These are phyloP conservation scores for Castanea crenata DNA, from an alignment of 306 rosid species.

Conservation along the genomic window DNA sequence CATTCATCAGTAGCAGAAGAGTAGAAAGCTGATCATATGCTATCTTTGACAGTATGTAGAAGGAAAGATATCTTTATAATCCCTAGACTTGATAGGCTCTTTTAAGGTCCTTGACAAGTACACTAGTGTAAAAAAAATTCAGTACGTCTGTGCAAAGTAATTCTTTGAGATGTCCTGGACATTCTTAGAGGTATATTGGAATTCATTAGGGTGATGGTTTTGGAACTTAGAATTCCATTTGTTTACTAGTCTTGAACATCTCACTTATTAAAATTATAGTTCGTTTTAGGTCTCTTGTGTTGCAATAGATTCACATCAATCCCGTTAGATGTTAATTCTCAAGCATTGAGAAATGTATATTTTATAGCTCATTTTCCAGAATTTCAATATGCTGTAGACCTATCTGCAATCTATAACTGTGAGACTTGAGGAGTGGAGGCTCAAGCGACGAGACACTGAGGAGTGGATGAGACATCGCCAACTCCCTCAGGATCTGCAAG, in stretches of 20 bases:
- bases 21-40: background rate
- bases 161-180: background rate
- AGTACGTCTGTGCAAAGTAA: background rate
- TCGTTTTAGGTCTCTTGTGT: background rate
- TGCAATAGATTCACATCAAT: background rate
- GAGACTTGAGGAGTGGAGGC: slow-evolving; percentile 96
- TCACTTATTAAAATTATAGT: background rate
- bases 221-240: background rate
- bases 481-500: slow-evolving; percentile 66
- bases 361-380: slow-evolving; percentile 2
- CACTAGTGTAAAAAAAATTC: background rate
- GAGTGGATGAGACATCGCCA: slow-evolving; percentile 96
- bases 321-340: background rate
- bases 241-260: background rate
- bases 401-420: slow-evolving; percentile 87
- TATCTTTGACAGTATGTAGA: background rate
- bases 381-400: slow-evolving; percentile 51
- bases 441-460: slow-evolving; percentile 84
- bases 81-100: background rate
- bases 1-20: background rate
- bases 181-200: background rate
- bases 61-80: background rate
- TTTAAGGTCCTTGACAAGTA: background rate
- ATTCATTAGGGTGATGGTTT: background rate
- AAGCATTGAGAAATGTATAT: background rate